Evolutionary conservation across 345 rosid species (phyloP).

Genomic region (Bretschneidera sinensis): DNA sequence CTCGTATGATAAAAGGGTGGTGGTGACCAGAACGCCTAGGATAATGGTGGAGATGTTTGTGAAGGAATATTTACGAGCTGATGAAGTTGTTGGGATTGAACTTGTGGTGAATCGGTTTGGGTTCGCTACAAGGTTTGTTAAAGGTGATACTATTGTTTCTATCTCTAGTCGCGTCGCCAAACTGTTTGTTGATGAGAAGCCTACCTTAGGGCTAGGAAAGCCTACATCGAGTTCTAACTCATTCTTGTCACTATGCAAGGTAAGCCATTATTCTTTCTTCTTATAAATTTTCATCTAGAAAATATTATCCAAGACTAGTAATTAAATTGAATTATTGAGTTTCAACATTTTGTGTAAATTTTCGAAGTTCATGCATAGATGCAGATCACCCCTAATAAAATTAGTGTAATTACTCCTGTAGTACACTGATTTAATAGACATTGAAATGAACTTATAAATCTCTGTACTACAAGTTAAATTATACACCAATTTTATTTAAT

Average conservation of each 20-base stretch:
- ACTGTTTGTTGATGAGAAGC: slow-evolving; percentile 44
- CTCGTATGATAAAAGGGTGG: slow-evolving; percentile 49
- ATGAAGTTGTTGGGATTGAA: slow-evolving; percentile 73
- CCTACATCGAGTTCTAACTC: slow-evolving; percentile 20
- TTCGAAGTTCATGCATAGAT: too few species aligned
- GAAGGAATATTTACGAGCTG: slow-evolving; percentile 71
- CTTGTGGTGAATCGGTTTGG: slow-evolving; percentile 60
- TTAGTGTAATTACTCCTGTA: too few species aligned
- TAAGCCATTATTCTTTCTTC: slow-evolving; percentile 22
- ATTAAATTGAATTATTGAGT: too few species aligned
- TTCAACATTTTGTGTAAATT: too few species aligned
- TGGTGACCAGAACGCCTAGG: slow-evolving; percentile 69
- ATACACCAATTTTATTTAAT: too few species aligned
- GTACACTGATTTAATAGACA: too few species aligned
- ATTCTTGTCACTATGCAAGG: slow-evolving; percentile 64
- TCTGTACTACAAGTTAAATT: too few species aligned
- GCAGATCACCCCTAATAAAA: too few species aligned
- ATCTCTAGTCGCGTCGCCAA: slow-evolving; percentile 31
- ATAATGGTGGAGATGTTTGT: slow-evolving; percentile 76
- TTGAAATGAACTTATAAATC: too few species aligned
- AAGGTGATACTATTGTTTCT: slow-evolving; percentile 19
- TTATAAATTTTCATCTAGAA: too few species aligned
- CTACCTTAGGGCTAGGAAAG: slow-evolving; percentile 52
- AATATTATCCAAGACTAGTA: too few species aligned
- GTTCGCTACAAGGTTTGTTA: slow-evolving; percentile 54